These are phyloP conservation scores for Clitopilus hobsonii DNA, from an alignment of 768 basidiomycete genomes.

Conservation along the genomic window DNA sequence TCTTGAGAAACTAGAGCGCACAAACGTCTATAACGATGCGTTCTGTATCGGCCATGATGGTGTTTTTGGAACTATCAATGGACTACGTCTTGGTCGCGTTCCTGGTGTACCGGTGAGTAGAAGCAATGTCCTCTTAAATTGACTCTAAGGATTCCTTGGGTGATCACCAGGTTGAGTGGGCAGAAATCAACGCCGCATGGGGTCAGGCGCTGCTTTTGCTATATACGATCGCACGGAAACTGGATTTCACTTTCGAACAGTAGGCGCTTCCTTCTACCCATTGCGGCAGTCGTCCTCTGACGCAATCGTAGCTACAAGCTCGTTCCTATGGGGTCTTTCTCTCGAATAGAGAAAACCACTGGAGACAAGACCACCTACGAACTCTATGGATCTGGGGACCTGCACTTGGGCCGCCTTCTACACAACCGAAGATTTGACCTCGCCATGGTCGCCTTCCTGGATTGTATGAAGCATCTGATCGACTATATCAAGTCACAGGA, in stretches of 20 bases:
- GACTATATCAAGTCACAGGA: slow-evolving; percentile 81
- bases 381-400: slow-evolving; percentile 90
- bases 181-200: slow-evolving; percentile 99
- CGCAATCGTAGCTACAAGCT: slow-evolving; percentile 66
- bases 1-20: slow-evolving; percentile 80
- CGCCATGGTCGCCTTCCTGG: slow-evolving; percentile 94
- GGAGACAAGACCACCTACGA: slow-evolving; percentile 87
- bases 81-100: slow-evolving; percentile 84
- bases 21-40: slow-evolving; percentile 94
- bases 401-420: slow-evolving; percentile 81
- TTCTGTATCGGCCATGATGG: slow-evolving; percentile 96
- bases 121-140: background rate
- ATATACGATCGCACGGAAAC: slow-evolving; percentile 87
- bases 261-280: slow-evolving; percentile 28
- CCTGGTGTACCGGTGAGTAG: slow-evolving; percentile 75
- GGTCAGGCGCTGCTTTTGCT: slow-evolving; percentile 90
- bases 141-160: slow-evolving; percentile 3
- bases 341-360: slow-evolving; percentile 78
- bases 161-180: slow-evolving; percentile 80
- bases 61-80: slow-evolving; percentile 97
- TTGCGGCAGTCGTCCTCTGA: slow-evolving; percentile 1
- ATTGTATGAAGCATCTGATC: slow-evolving; percentile 89
- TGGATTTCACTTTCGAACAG: slow-evolving; percentile 86
- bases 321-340: slow-evolving; percentile 93
- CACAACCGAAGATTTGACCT: slow-evolving; percentile 96